Evolutionary conservation across 495 filamentous ascomycete species (phyloP).

Genomic region (Penicillium arizonense): DNA sequence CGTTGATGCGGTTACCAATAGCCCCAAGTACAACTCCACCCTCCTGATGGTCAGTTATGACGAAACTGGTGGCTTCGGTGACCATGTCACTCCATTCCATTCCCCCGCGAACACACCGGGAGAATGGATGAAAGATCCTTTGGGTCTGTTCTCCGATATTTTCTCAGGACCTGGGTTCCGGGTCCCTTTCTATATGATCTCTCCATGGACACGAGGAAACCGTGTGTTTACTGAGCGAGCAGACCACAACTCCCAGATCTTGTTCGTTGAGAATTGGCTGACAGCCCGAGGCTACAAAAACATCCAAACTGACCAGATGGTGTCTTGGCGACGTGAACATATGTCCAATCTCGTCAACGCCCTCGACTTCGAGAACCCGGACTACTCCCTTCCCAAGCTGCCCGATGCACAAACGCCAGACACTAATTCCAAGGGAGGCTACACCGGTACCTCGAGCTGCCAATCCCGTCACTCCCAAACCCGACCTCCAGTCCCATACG

Average conservation of each 20-base stretch:
- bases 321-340: slow-evolving; percentile 49
- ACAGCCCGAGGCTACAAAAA: slow-evolving; percentile 48
- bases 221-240: slow-evolving; percentile 54
- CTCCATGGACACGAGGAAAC: slow-evolving; percentile 55
- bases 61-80: slow-evolving; percentile 55
- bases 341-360: slow-evolving; percentile 56
- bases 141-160: slow-evolving; percentile 44
- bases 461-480: slow-evolving; percentile 31
- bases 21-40: slow-evolving; percentile 49
- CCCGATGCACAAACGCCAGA: slow-evolving; percentile 41
- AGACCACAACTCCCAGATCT: slow-evolving; percentile 57
- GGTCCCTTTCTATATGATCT: slow-evolving; percentile 55
- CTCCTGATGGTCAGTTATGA: slow-evolving; percentile 54
- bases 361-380: slow-evolving; percentile 51
- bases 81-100: slow-evolving; percentile 55
- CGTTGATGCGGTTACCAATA: slow-evolving; percentile 48
- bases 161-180: slow-evolving; percentile 52
- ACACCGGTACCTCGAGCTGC: slow-evolving; percentile 44
- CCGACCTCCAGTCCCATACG: slow-evolving; percentile 49
- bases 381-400: slow-evolving; percentile 43
- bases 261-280: slow-evolving; percentile 56
- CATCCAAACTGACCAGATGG: slow-evolving; percentile 48
- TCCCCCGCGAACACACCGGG: slow-evolving; percentile 48
- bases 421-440: slow-evolving; percentile 32
- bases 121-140: slow-evolving; percentile 56